These are phyloP conservation scores for Polychytrium aggregatum DNA, from an alignment of 192 early-diverging fungal genomes.

Conservation along the genomic window DNA sequence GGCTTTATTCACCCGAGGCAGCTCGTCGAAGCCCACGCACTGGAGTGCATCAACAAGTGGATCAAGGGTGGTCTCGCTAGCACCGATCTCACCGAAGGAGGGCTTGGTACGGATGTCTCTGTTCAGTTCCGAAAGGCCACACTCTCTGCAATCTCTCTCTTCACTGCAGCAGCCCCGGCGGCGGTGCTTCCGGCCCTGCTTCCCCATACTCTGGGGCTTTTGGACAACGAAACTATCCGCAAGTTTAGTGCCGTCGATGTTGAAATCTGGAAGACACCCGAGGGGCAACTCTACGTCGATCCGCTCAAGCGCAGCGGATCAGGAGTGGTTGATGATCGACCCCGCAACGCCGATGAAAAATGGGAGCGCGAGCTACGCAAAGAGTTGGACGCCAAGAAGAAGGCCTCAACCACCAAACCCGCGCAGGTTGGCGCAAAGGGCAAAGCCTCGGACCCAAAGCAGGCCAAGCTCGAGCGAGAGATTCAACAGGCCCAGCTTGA, in stretches of 20 bases:
- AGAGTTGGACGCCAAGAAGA: slow-evolving; percentile 56
- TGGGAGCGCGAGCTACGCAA: slow-evolving; percentile 70
- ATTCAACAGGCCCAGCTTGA: slow-evolving; percentile 56
- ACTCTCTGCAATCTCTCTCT: slow-evolving; percentile 44
- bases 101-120: slow-evolving; percentile 13
- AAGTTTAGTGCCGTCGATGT: slow-evolving; percentile 48
- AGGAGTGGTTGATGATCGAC: slow-evolving; percentile 27
- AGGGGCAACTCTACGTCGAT: slow-evolving; percentile 57
- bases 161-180: slow-evolving; percentile 50
- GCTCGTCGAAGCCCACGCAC: slow-evolving; percentile 30
- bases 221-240: slow-evolving; percentile 33
- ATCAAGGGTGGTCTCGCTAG: slow-evolving; percentile 22
- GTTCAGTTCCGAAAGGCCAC: slow-evolving; percentile 50
- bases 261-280: slow-evolving; percentile 59
- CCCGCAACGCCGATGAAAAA: slow-evolving; percentile 54
- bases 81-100: slow-evolving; percentile 15
- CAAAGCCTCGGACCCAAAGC: slow-evolving; percentile 26
- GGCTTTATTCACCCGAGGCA: slow-evolving; percentile 56
- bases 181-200: slow-evolving; percentile 33
- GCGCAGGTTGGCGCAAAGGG: slow-evolving; percentile 7
- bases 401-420: slow-evolving; percentile 6
- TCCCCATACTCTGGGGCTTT: slow-evolving; percentile 26
- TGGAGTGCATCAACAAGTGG: slow-evolving; percentile 33
- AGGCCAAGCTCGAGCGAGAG: slow-evolving; percentile 65
- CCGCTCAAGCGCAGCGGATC: slow-evolving; percentile 43